A percentile compares a stretch with the other conserved stretches of the same genome.
Evolutionary conservation across 2,329 filamentous ascomycete genomes (phyloP).

Genomic region (Monilinia laxa): DNA sequence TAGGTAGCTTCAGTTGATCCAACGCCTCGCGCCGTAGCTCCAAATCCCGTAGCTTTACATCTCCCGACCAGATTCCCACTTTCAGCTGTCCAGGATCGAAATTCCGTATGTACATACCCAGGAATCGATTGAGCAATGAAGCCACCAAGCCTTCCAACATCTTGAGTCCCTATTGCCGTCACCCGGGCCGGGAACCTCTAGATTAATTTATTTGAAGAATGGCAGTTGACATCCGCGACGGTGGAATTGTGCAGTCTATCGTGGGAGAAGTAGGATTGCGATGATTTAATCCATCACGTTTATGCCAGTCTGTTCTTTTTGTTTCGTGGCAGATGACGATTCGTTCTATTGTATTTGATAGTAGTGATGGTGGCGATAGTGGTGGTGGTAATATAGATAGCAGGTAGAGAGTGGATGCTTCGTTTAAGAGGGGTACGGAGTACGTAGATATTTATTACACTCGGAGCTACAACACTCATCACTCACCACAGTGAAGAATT

Average conservation of each 20-base stretch:
- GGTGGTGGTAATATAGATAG: background rate
- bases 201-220: slow-evolving; percentile 24
- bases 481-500: no score
- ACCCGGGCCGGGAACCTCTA: slow-evolving; percentile 63
- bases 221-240: slow-evolving; percentile 31
- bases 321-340: slow-evolving; percentile 22
- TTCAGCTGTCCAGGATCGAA: slow-evolving; percentile 98
- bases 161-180: slow-evolving; percentile 60
- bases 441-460: background rate
- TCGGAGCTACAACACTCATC: no score
- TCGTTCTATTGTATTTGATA: slow-evolving; percentile 4
- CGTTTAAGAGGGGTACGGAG: slow-evolving; percentile 1
- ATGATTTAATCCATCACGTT: slow-evolving; percentile 30
- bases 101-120: slow-evolving; percentile 99
- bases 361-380: background rate
- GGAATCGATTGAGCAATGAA: slow-evolving; percentile 95
- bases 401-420: background rate
- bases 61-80: slow-evolving; percentile 97
- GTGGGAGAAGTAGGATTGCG: background rate
- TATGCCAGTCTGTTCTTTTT: background rate
- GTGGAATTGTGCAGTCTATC: slow-evolving; percentile 10
- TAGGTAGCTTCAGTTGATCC: slow-evolving; percentile 91
- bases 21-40: slow-evolving; percentile 92
- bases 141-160: slow-evolving; percentile 98
- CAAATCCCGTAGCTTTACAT: slow-evolving; percentile 91